Base-by-base conservation (phyloP, 2,329 filamentous ascomycete genomes). In the Periglandula ipomoeae region DNA sequence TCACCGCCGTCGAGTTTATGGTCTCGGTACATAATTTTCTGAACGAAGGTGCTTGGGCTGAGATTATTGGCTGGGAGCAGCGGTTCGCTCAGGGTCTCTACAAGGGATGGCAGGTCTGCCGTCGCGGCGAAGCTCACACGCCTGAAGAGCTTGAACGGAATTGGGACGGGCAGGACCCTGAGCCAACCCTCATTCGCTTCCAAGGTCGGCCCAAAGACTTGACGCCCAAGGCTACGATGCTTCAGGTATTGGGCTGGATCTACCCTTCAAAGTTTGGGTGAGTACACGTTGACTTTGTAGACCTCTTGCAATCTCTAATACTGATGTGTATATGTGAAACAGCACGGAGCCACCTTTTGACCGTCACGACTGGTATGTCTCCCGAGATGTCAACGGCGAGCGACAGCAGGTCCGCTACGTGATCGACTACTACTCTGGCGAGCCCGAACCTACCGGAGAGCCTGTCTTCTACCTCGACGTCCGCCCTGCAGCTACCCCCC, bases 21-120 rank as follows among this genome's bases (percentile, higher is more conserved):
- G 93, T 98, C 5, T 86, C 89, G 0, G 89, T 97, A 10, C 93
- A 98, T 74, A 98, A 98, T 69, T 97, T 96, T 61, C 69, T 98
- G 51, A 98, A 98, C 65, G 93, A 98, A 66, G 93, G 93, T 55
- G 93, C 93, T 7, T 98, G 93, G 93, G 78, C 80, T 17, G 93
- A 98, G 74, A 95, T 98, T 61, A 78, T 93, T 55, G 86, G 85
- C 38, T 97, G 91, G 91, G 93, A 98, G 73, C 78, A 82, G 49
- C 81, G 90, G 47, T 98, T 97, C 63, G 75, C 79, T 19, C 75
- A 76, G 30, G 93, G 93, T 0, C 66, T 96, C 22, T 70, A 67
- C 51, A 74, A 78, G 42, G 89, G 86, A 37, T 91, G 85, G 82
- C 74, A 81, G 55, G 76, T 84, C 50, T 93, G 87, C 66, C 78